Base-by-base conservation (phyloP, 2,329 filamentous ascomycete species). In the Verticillium longisporum region DNA sequence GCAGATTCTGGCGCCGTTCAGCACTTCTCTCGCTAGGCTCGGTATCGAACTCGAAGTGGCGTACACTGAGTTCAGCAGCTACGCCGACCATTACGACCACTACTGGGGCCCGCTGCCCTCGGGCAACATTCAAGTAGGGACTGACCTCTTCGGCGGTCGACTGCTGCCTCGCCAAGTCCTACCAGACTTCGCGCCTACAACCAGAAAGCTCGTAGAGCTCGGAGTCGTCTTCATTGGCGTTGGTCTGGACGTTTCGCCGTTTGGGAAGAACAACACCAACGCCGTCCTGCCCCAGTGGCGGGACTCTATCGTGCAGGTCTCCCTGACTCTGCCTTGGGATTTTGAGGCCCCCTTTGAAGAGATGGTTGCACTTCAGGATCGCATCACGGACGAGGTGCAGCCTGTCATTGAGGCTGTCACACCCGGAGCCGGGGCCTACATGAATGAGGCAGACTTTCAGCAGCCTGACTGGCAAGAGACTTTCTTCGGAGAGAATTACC, bases 251-350 rank as follows among this genome's bases (percentile, higher is more conserved):
- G 63, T 66, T 7, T 50, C 13, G 67, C 7, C 59, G 68, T 13
- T 60, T 70, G 10, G 45, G 9, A 67, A 69, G 50, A 77, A 74
- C 21, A 71, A 75, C 6, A 68, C 74, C n/a, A 75, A 76, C 58
- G 79, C 78, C 0, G 79, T 78, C 0, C 18, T 53, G n/a, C 45
- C 45, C 10, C 45, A 53, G 18, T 83, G 79, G 79, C 71, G 80
- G n/a, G 71, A 73, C 1, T 72, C 73, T 7, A 66, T 70, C 36
- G 68, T 77, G 69, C 73, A 73, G 60, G 66, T 66, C 57, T 76
- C 77, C 63, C 64, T 67, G 55, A 60, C 61, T 13, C 32, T 57
- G 11, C 57, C 55, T 3, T 65, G 62, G 63, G 58, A 58, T 11
- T n/a, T 55, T 2, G 58, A 55, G 15, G 61, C 60, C 5, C 57